A percentile compares a stretch with the other conserved stretches of the same genome.
phyloP scores from a whole-genome alignment of 257 asterid species.

The Petunia secreta region DNA sequence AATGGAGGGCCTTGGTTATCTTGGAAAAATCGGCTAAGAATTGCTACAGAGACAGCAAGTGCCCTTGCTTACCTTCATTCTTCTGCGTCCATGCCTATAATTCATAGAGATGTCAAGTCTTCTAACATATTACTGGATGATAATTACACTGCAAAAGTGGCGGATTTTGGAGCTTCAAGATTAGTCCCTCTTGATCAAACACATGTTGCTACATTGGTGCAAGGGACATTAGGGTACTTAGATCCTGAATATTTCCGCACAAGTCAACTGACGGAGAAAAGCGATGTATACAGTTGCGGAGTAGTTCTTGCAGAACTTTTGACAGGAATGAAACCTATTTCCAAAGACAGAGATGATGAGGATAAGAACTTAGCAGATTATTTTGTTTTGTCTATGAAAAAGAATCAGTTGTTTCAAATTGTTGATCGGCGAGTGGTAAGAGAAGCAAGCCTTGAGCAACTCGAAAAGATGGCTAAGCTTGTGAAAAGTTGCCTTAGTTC shows the following conservation, averaged over 20 bases:
- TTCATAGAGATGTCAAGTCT: conserved; percentile 67
- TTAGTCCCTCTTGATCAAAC: conserved; percentile 53
- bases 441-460: conserved; percentile 51
- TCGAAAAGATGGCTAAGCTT: conserved; percentile 41
- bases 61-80: conserved; percentile 66
- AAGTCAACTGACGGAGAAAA: conserved; percentile 54
- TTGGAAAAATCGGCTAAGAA: conserved; percentile 49
- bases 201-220: conserved; percentile 56
- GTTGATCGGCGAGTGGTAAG: conserved; percentile 43
- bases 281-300: conserved; percentile 65
- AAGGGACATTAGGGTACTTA: conserved; percentile 60
- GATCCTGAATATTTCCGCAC: conserved; percentile 64
- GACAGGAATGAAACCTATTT: conserved; percentile 53
- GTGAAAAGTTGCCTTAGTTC: conserved; percentile 51
- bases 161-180: conserved; percentile 71
- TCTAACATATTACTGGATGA: conserved; percentile 54
- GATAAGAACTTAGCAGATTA: conserved; percentile 42
- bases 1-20: conserved; percentile 49
- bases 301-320: conserved; percentile 58
- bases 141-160: conserved; percentile 47
- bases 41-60: conserved; percentile 51
- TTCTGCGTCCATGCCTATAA: conserved; percentile 50
- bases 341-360: conserved; percentile 5
- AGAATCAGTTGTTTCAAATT: conserved; percentile 38
- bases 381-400: conserved; percentile 38